Base-by-base conservation (phyloP, 352 stramenopile species). In the Phytophthora uliginosa region DNA sequence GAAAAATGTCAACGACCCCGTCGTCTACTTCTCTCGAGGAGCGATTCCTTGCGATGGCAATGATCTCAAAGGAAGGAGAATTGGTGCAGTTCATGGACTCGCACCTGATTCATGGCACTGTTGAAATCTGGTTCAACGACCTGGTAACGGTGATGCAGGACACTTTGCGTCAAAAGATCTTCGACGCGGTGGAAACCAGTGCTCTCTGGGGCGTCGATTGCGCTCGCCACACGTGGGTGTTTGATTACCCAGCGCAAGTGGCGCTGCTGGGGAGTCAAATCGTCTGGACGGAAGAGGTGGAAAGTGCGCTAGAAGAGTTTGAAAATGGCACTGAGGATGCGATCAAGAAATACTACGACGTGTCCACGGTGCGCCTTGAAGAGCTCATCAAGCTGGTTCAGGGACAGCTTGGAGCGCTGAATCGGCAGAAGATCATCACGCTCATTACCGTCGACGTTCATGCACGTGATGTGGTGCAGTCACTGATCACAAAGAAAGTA, bases 371-470 rank as follows among this genome's bases (percentile, higher is more conserved):
- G 22, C 91, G 95, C 0, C 74, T 99, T 7, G 94, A 96, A 60
- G 89, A 95, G 63, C 84, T 99, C 7, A 99, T 99, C 56, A 92
- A 97, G 64, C 82, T 99, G 6, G 97, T 99, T 8, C 86, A 99
- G 40, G 95, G 96, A 31, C 78, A 89, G 2, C 63, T 96, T 10
- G 74, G 70, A 4, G 63, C 59, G 0, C 63, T 96, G 2, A 83
- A 94, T 52, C 91, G 97, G 1, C 92, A 93, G 36, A 99, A 99
- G 74, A 97, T 98, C 45, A 99, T 99, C 72, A 98, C 95, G n/a
- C 80, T 99, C 22, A 99, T 99, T 70, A 99, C 96, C n/a, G 95
- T 99, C 51, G 97, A 99, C 62, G 97, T 99, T 1, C 97, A 99
- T 66, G 96, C 94, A 34, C 90, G 97, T n/a, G 97, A 99, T 68